Evolutionary conservation across 2,329 filamentous ascomycete genomes (phyloP).

Genomic region (Colletotrichum sp.): DNA sequence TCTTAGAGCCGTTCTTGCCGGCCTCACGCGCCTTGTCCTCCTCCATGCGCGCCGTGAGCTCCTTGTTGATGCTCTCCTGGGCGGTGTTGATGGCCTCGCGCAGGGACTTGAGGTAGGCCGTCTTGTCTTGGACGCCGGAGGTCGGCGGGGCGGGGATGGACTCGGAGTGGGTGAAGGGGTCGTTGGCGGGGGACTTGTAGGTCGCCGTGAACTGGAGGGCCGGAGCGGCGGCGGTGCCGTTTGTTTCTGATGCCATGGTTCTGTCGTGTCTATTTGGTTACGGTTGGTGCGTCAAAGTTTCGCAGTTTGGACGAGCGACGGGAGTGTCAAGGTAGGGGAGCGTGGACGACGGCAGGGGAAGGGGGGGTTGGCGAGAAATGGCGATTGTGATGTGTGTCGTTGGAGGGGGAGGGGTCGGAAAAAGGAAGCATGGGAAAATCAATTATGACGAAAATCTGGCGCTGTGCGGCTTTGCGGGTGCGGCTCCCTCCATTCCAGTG

Average conservation of each 20-base stretch:
- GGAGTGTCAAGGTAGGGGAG: background rate
- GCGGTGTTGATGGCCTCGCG: conserved; percentile 60
- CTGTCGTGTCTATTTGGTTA: background rate
- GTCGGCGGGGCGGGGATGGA: conserved; percentile 38
- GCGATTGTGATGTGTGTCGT: background rate
- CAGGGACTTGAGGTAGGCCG: conserved; percentile 64
- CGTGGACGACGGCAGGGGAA: background rate
- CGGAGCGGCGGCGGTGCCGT: background rate
- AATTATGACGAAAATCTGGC: conserved; percentile 7
- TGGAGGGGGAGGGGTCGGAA: background rate
- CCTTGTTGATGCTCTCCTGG: conserved; percentile 73
- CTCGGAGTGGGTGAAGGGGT: conserved; percentile 48
- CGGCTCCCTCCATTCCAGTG: conserved; percentile 9
- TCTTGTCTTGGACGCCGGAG: conserved; percentile 53
- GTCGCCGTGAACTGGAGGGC: conserved; percentile 46
- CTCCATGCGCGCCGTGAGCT: conserved; percentile 77
- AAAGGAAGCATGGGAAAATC: background rate
- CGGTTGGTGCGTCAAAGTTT: background rate
- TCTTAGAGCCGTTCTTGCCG: conserved; percentile 25
- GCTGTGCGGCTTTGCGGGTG: background rate
- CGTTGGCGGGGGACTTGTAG: conserved; percentile 59
- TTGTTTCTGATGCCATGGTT: background rate
- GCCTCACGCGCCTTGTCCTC: conserved; percentile 65
- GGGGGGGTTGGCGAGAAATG: background rate
- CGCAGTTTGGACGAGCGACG: background rate